Evolutionary conservation across 1,139 yeast species (phyloP).

Genomic region (Yamadazyma siamensis): DNA sequence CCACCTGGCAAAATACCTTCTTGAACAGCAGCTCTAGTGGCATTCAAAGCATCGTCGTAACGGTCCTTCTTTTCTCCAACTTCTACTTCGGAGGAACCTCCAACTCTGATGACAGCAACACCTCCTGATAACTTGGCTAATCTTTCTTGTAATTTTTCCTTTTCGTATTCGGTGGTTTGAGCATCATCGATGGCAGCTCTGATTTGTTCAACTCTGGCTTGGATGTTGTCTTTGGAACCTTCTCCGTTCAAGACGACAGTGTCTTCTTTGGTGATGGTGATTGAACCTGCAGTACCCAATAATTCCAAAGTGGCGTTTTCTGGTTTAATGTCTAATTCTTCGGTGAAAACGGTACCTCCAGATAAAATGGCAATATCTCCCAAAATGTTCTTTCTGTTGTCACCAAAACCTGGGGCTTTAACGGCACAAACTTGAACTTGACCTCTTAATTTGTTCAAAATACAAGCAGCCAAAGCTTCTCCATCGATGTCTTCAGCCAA

Average conservation of each 20-base stretch:
- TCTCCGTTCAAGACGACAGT: constrained; percentile 95
- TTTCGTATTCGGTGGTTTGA: constrained; percentile 88
- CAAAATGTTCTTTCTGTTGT: constrained; percentile 95
- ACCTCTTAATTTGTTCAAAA: constrained; percentile 96
- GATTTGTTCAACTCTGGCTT: constrained; percentile 94
- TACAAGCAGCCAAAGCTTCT: constrained; percentile 98
- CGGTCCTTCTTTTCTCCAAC: constrained; percentile 99
- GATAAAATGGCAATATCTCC: constrained; percentile 97
- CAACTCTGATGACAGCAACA: constrained; percentile 98
- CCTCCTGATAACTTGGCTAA: constrained; percentile 98
- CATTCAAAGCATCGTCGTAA: constrained; percentile 97
- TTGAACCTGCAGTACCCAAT: constrained; percentile 89
- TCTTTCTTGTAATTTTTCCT: constrained; percentile 97
- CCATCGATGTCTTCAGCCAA: constrained; percentile 98
- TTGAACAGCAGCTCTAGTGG: constrained; percentile 99
- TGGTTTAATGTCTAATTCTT: constrained; percentile 96
- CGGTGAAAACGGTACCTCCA: constrained; percentile 98
- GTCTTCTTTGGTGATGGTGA: constrained; percentile 95
- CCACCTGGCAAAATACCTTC: constrained; percentile 99
- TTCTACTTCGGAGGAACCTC: constrained; percentile 97
- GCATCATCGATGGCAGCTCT: constrained; percentile 73
- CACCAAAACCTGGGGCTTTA: constrained; percentile 99
- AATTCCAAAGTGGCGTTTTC: constrained; percentile 92
- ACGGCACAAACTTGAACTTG: constrained; percentile 98
- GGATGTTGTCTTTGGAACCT: constrained; percentile 85